These are phyloP conservation scores for Penicillium flavigenum DNA, from an alignment of 495 filamentous ascomycete genomes.

Conservation along the genomic window DNA sequence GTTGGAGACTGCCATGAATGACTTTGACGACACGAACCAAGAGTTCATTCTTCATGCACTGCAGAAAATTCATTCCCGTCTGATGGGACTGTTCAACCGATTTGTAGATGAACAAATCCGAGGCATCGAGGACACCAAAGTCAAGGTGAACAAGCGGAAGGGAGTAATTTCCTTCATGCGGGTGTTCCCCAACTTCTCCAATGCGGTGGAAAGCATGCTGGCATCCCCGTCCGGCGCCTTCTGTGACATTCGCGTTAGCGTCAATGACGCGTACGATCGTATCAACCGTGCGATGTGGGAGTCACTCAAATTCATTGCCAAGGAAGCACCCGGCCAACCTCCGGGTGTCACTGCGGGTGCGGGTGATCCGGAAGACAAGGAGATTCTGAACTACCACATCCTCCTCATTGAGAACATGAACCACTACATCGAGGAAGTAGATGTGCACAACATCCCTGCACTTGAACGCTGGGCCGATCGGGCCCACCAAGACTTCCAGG, in stretches of 20 bases:
- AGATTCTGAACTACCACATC: conserved; percentile 93
- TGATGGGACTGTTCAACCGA: conserved; percentile 75
- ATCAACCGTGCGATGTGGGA: conserved; percentile 98
- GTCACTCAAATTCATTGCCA: conserved; percentile 89
- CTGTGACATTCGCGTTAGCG: conserved; percentile 65
- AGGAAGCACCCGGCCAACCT: conserved; percentile 71
- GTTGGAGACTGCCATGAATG: conserved; percentile 72
- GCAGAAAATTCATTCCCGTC: conserved; percentile 72
- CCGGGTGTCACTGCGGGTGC: conserved; percentile 53
- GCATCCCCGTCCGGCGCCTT: conserved; percentile 50
- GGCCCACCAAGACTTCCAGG: conserved; percentile 74
- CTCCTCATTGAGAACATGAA: conserved; percentile 98
- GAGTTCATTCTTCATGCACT: conserved; percentile 81
- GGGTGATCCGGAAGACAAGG: conserved; percentile 84
- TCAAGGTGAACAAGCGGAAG: conserved; percentile 97
- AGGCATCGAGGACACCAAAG: conserved; percentile 97
- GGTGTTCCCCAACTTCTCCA: conserved; percentile 82
- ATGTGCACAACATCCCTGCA: conserved; percentile 68
- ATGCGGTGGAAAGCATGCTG: conserved; percentile 81
- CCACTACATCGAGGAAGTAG: conserved; percentile 89
- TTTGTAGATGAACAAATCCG: conserved; percentile 94
- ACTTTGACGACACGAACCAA: conserved; percentile 83
- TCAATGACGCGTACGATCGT: conserved; percentile 83
- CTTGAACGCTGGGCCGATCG: conserved; percentile 77
- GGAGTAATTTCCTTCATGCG: conserved; percentile 93